Conservation (phyloP, 2,329 filamentous ascomycete species). For the Nakataea oryzae region DNA sequence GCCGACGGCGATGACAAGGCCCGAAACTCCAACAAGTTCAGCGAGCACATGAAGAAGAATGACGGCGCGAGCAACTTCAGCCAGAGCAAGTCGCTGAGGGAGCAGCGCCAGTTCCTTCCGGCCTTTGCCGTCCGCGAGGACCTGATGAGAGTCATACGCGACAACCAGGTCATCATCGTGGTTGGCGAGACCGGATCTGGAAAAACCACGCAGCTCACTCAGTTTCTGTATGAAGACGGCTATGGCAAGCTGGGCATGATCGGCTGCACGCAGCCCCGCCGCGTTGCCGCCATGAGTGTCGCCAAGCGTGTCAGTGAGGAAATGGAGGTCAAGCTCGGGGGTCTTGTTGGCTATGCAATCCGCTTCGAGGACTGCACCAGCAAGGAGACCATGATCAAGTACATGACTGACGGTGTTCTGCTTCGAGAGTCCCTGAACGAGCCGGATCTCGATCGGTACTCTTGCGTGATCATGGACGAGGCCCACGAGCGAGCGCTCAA, state of each 20-base stretch:
- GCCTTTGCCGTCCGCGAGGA: slow-evolving; percentile 96
- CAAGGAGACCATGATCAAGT: slow-evolving; percentile 92
- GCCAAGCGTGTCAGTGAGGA: slow-evolving; percentile 97
- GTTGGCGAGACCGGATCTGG: slow-evolving; percentile 96
- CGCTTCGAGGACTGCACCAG: slow-evolving; percentile 98
- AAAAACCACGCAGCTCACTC: slow-evolving; percentile 94
- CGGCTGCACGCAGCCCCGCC: slow-evolving; percentile 88
- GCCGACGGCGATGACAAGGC: slow-evolving; percentile 31
- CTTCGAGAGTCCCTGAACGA: slow-evolving; percentile 89
- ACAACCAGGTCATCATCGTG: slow-evolving; percentile 95
- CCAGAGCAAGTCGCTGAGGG: slow-evolving; percentile 76
- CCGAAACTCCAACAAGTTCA: slow-evolving; percentile 60
- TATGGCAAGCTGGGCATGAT: slow-evolving; percentile 85
- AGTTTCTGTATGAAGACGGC: slow-evolving; percentile 92
- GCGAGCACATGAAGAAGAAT: slow-evolving; percentile 78
- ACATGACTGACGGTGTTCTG: slow-evolving; percentile 97
- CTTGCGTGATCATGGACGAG: slow-evolving; percentile 99
- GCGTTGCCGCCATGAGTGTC: slow-evolving; percentile 97
- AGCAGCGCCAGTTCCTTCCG: slow-evolving; percentile 87
- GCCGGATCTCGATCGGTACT: slow-evolving; percentile 87
- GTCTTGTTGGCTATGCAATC: slow-evolving; percentile 89
- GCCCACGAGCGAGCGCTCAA: slow-evolving; percentile 94
- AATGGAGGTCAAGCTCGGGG: slow-evolving; percentile 88
- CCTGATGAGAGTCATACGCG: slow-evolving; percentile 78
- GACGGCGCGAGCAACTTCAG: slow-evolving; percentile 80